These are phyloP conservation scores for Fusarium continuum DNA, from an alignment of 2,329 filamentous ascomycete species.

Conservation along the genomic window DNA sequence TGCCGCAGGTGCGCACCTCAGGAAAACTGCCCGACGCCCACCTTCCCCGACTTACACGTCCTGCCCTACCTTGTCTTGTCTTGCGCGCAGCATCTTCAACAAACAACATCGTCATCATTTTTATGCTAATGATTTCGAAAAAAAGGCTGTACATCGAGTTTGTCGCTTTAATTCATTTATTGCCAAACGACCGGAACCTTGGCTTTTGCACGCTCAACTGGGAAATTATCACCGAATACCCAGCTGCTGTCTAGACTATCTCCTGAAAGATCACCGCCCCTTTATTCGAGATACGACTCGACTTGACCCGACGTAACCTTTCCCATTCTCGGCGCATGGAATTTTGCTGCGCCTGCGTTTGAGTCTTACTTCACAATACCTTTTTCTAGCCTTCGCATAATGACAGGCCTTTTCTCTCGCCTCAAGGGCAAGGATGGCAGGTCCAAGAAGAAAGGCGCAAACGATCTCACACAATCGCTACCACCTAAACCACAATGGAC, in stretches of 20 bases:
- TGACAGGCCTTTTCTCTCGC: conserved; percentile 69
- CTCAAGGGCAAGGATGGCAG: conserved; percentile 80
- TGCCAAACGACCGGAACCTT: conserved; percentile 16
- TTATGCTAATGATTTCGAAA: conserved; percentile 7
- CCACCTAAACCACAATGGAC: conserved; percentile 82
- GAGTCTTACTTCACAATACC: conserved; percentile 9
- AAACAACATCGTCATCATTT: conserved; percentile 8
- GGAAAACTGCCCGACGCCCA: conserved; percentile 36
- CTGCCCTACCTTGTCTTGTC: conserved; percentile 8
- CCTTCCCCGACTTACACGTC: conserved; percentile 39
- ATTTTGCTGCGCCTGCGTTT: conserved; percentile 10
- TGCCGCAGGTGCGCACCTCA: conserved; percentile 30
- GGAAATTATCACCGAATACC: conserved; percentile 28
- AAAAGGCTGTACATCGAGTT: conserved; percentile 6
- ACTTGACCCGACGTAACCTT: conserved; percentile 24
- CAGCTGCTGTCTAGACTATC: neutral
- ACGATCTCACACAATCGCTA: conserved; percentile 59
- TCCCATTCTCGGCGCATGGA: conserved; percentile 23
- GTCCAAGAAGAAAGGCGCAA: conserved; percentile 71
- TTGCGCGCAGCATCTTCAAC: conserved; percentile 13
- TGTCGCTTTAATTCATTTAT: neutral
- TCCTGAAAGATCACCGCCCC: conserved; percentile 26
- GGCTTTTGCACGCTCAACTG: conserved; percentile 21
- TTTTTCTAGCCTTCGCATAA: conserved; percentile 46
- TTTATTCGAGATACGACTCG: conserved; percentile 25